Evolutionary conservation across 257 asterid species (phyloP).

Genomic region (Penstemon newberryi): DNA sequence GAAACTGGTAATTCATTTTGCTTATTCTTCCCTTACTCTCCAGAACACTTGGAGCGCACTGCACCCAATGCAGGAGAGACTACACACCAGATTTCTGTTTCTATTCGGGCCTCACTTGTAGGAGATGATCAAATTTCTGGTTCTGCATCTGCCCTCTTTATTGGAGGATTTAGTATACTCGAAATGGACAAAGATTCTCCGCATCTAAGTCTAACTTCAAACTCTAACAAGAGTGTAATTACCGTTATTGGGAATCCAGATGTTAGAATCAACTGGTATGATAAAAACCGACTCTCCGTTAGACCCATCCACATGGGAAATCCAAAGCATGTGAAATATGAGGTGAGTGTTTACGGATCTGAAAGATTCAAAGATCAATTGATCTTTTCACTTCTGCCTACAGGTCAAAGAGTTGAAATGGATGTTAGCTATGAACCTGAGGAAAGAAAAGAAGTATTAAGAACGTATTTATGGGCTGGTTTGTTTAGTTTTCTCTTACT

Average conservation of each 20-base stretch:
- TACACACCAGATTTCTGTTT: constrained; percentile 41
- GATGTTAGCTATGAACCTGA: constrained; percentile 53
- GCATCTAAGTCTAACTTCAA: constrained; percentile 56
- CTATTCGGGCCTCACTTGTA: constrained; percentile 58
- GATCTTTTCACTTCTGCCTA: constrained; percentile 66
- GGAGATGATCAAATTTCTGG: constrained; percentile 56
- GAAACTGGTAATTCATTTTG: constrained; percentile 53
- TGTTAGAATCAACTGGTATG: constrained; percentile 57
- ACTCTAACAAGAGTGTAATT: constrained; percentile 43
- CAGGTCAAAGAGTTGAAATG: constrained; percentile 70
- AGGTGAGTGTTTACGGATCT: constrained; percentile 46
- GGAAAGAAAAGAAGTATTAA: constrained; percentile 30
- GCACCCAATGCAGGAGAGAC: constrained; percentile 37
- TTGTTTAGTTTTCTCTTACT: constrained; percentile 28
- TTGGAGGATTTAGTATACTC: constrained; percentile 67
- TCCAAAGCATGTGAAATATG: constrained; percentile 41
- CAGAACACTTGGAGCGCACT: constrained; percentile 54
- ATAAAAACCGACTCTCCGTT: constrained; percentile 46
- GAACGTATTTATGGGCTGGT: constrained; percentile 33
- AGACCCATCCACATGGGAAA: constrained; percentile 38
- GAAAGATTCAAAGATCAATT: constrained; percentile 54
- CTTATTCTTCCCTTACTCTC: constrained; percentile 76
- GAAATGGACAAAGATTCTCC: constrained; percentile 50
- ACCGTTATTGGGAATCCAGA: constrained; percentile 73
- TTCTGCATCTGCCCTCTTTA: constrained; percentile 73